These are phyloP conservation scores for Cardiospermum halicacabum DNA, from an alignment of 345 rosid genomes.

Conservation along the genomic window DNA sequence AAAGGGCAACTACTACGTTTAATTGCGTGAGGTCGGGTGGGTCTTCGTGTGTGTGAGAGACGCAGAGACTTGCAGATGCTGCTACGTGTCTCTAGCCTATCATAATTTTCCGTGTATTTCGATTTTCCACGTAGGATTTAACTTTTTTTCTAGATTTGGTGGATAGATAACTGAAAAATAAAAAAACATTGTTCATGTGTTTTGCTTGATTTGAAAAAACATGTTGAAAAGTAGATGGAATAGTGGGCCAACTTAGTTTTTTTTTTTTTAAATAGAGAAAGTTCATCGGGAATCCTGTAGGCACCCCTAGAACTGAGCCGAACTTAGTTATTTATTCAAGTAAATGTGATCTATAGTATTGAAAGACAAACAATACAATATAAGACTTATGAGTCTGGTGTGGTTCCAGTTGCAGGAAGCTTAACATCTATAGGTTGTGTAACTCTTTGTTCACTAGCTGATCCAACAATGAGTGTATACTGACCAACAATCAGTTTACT, in stretches of 20 bases:
- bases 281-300: no score
- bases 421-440: slow-evolving; percentile 32
- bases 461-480: slow-evolving; percentile 38
- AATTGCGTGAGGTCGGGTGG: not conserved
- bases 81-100: not conserved
- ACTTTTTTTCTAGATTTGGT: not conserved
- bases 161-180: not conserved
- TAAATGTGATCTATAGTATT: no score
- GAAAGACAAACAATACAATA: no score
- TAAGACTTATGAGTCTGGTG: not conserved
- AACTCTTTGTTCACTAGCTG: slow-evolving; percentile 35
- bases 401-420: slow-evolving; percentile 20
- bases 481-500: slow-evolving; percentile 39
- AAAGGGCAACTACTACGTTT: not conserved
- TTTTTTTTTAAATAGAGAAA: no score
- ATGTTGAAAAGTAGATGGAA: not conserved
- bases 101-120: not conserved
- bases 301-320: no score
- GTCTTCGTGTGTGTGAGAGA: no score
- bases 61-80: not conserved
- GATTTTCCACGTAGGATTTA: not conserved
- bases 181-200: not conserved
- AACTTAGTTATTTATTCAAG: no score
- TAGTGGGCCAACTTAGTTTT: not conserved
- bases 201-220: not conserved